A percentile compares a stretch with the other conserved stretches of the same genome.
Evolutionary conservation across 1,139 yeast species (phyloP).

Genomic region (Scheffersomyces cryptocercus): DNA sequence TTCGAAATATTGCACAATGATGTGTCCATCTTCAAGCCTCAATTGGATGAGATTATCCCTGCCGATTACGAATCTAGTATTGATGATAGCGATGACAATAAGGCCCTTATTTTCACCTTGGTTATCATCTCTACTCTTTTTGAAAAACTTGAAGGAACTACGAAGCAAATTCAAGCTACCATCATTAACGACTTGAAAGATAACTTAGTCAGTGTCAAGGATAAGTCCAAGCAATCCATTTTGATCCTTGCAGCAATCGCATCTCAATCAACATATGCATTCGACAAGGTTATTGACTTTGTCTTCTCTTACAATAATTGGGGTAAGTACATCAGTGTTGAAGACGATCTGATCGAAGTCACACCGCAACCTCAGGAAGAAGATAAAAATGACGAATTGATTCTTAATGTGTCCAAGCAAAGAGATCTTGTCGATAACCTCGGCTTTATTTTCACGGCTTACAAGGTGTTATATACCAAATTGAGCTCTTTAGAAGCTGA

Average conservation of each 20-base stretch:
- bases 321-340: slow-evolving; percentile 38
- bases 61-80: slow-evolving; percentile 24
- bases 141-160: slow-evolving; percentile 25
- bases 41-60: slow-evolving; percentile 27
- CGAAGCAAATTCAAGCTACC: slow-evolving; percentile 20
- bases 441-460: slow-evolving; percentile 50
- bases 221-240: slow-evolving; percentile 62
- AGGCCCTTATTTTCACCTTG: slow-evolving; percentile 49
- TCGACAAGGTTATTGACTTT: slow-evolving; percentile 44
- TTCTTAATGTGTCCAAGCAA: slow-evolving; percentile 54
- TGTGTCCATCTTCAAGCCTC: slow-evolving; percentile 34
- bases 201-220: slow-evolving; percentile 49
- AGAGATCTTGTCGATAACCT: slow-evolving; percentile 60
- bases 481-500: slow-evolving; percentile 9
- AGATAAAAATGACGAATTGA: slow-evolving; percentile 27
- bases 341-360: slow-evolving; percentile 9
- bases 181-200: slow-evolving; percentile 59
- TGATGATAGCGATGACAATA: slow-evolving; percentile 42
- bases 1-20: slow-evolving; percentile 83
- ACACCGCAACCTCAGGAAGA: slow-evolving; percentile 5
- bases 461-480: slow-evolving; percentile 21
- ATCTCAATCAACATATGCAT: slow-evolving; percentile 34
- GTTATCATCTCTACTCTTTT: slow-evolving; percentile 47
- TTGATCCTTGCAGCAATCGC: slow-evolving; percentile 61
- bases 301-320: slow-evolving; percentile 35